phyloP scores from a whole-genome alignment of 2,329 filamentous ascomycete species.

The Fusarium xylarioides region DNA sequence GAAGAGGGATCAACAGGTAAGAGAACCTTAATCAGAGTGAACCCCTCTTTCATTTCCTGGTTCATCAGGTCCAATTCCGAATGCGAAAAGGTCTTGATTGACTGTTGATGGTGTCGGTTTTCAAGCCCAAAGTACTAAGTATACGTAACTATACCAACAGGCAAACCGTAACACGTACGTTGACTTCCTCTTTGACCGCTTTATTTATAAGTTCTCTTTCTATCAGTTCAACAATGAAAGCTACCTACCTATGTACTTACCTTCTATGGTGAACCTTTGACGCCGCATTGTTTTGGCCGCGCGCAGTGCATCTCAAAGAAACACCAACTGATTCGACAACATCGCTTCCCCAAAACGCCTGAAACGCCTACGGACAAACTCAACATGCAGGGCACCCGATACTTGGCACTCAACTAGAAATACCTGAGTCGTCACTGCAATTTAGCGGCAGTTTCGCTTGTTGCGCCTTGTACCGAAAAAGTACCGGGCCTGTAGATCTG shows the following conservation, averaged over 20 bases:
- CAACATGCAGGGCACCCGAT: conserved; percentile 16
- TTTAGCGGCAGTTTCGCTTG: conserved; percentile 1
- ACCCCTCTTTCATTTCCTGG: background rate
- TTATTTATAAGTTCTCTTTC: background rate
- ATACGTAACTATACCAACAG: background rate
- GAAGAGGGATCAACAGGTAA: background rate
- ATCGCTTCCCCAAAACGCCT: conserved; percentile 22
- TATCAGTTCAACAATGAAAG: background rate
- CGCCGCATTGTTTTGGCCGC: conserved; percentile 9
- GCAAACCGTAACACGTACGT: background rate
- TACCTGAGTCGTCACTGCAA: conserved; percentile 8
- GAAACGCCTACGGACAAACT: conserved; percentile 24
- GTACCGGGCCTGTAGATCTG: conserved; percentile 39
- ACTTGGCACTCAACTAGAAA: conserved; percentile 15
- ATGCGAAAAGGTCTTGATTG: conserved; percentile 18
- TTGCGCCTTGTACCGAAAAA: conserved; percentile 8
- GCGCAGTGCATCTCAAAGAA: conserved; percentile 23
- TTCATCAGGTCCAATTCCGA: background rate
- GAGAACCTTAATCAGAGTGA: background rate
- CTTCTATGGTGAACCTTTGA: conserved; percentile 1
- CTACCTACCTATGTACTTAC: background rate
- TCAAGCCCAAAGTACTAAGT: background rate
- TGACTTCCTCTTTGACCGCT: background rate
- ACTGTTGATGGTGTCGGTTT: background rate
- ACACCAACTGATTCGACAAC: conserved; percentile 31